These are phyloP conservation scores for Clavispora asparagi DNA, from an alignment of 805 yeast species.

Conservation along the genomic window DNA sequence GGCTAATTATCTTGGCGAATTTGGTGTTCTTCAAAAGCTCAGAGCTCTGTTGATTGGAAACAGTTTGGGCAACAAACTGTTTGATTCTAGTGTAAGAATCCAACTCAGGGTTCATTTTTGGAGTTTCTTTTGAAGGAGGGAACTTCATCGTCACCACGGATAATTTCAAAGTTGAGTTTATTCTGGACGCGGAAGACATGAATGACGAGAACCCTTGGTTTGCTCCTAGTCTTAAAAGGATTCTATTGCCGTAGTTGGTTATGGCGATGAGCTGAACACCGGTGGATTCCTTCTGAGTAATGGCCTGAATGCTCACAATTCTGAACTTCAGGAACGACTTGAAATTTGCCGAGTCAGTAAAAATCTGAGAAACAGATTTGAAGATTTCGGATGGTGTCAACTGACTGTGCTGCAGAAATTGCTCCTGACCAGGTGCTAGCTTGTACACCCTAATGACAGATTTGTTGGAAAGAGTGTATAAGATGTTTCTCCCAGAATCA, in stretches of 20 bases:
- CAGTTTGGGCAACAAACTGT: constrained; percentile 35
- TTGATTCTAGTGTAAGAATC: constrained; percentile 38
- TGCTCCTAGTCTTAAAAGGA: constrained; percentile 53
- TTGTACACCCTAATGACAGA: constrained; percentile 80
- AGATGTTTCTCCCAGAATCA: constrained; percentile 70
- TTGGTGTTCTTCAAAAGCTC: constrained; percentile 56
- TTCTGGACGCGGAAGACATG: constrained; percentile 18
- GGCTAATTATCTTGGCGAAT: constrained; percentile 62
- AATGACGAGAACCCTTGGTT: constrained; percentile 21
- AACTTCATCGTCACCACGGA: constrained; percentile 48
- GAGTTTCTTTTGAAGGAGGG: constrained; percentile 55
- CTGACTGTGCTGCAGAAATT: constrained; percentile 28
- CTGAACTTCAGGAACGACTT: constrained; percentile 47
- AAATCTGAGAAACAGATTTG: constrained; percentile 45
- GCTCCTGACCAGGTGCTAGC: constrained; percentile 42
- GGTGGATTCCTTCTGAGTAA: constrained; percentile 58
- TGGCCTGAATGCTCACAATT: constrained; percentile 59
- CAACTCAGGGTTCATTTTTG: constrained; percentile 34
- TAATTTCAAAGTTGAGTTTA: constrained; percentile 27
- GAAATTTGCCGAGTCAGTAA: constrained; percentile 51
- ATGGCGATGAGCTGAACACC: constrained; percentile 72
- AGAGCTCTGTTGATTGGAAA: constrained; percentile 41
- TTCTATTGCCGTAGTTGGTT: constrained; percentile 78
- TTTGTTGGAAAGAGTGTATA: constrained; percentile 78
- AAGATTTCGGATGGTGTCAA: constrained; percentile 43